These are phyloP conservation scores for Terfezia claveryi DNA, from an alignment of 495 filamentous ascomycete species.

Conservation along the genomic window DNA sequence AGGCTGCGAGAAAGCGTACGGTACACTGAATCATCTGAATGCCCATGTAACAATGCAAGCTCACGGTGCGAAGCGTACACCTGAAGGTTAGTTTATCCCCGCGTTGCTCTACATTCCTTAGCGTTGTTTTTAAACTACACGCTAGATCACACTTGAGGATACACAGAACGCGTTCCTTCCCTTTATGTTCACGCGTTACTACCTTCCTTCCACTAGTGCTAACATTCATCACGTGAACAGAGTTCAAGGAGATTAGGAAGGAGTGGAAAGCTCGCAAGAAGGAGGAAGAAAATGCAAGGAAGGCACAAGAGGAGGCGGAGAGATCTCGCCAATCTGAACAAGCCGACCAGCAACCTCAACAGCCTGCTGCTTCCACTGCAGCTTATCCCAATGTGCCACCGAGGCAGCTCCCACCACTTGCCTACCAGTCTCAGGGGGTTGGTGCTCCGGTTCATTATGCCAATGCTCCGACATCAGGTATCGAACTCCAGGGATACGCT, in stretches of 20 bases:
- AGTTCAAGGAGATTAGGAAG: conserved; percentile 98
- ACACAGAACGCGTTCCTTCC: conserved; percentile 4
- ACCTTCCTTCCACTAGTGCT: conserved; percentile 5
- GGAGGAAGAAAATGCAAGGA: conserved; percentile 80
- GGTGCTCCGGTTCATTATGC: not conserved
- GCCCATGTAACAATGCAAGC: conserved; percentile 97
- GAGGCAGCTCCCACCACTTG: not conserved
- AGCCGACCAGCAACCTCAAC: not conserved
- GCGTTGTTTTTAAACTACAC: not conserved
- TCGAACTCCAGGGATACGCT: not conserved
- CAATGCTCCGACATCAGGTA: not conserved
- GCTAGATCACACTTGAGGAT: not conserved
- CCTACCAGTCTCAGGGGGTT: not conserved
- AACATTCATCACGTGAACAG: conserved; percentile 29
- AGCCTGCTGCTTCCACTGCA: not conserved
- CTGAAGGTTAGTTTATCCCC: conserved; percentile 48
- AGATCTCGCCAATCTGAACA: conserved; percentile 10
- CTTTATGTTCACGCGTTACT: not conserved
- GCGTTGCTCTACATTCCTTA: too few relatives aligned
- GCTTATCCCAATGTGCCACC: not conserved
- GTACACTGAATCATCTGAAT: conserved; percentile 87
- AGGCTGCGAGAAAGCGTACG: conserved; percentile 94
- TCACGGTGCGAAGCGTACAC: conserved; percentile 76
- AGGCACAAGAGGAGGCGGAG: conserved; percentile 56
- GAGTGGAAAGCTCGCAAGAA: conserved; percentile 99